Evolutionary conservation across 495 filamentous ascomycete species (phyloP).

Genomic region (Stereocaulon alpinum): DNA sequence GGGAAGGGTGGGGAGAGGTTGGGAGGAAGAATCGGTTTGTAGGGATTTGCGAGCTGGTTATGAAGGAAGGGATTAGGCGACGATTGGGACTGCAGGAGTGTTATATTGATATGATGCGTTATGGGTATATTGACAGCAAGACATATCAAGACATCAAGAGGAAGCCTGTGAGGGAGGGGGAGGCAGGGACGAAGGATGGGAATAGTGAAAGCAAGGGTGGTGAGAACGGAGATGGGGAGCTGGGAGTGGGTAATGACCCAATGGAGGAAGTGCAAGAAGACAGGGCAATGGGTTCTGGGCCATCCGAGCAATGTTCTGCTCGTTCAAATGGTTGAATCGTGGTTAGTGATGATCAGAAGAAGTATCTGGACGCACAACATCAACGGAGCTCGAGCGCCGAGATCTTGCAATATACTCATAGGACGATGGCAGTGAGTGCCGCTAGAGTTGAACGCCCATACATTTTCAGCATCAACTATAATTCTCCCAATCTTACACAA

Average conservation of each 20-base stretch:
- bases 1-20: constrained; percentile 43
- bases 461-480: too few relatives aligned
- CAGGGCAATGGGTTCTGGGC: neutral
- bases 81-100: constrained; percentile 34
- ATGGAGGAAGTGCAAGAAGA: constrained; percentile 1
- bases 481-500: too few relatives aligned
- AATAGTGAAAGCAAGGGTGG: too few relatives aligned
- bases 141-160: constrained; percentile 30
- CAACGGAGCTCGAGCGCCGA: too few relatives aligned
- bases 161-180: constrained; percentile 11
- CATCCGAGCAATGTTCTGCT: too few relatives aligned
- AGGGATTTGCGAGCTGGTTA: constrained; percentile 46
- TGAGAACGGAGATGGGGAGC: neutral
- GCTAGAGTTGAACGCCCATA: too few relatives aligned
- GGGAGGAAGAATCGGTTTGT: constrained; percentile 31
- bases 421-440: too few relatives aligned
- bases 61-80: constrained; percentile 38
- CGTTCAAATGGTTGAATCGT: too few relatives aligned
- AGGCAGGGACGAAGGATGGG: neutral
- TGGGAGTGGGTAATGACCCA: neutral
- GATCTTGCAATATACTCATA: too few relatives aligned
- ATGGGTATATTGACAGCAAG: constrained; percentile 40
- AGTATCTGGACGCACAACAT: too few relatives aligned
- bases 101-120: constrained; percentile 41
- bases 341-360: too few relatives aligned